A percentile compares a stretch with the other conserved stretches of the same genome.
Evolutionary conservation across 1,284 basidiomycete genomes (phyloP).

Genomic region (Ceratobasidium sp.): DNA sequence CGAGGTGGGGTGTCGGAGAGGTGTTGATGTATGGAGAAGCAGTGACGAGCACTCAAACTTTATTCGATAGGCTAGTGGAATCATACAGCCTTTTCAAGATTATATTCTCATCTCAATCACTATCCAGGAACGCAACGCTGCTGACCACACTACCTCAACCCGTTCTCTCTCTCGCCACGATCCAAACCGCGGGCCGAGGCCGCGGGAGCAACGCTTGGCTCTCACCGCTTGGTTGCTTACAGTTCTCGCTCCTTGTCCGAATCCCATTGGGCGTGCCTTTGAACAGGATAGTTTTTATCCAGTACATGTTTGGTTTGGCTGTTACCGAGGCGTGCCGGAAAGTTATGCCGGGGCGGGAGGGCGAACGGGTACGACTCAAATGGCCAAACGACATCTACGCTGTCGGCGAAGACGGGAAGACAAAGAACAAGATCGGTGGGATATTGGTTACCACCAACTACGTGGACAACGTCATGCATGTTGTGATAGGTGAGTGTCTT

Average conservation of each 20-base stretch:
- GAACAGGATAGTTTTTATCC: slow-evolving; percentile 89
- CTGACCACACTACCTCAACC: slow-evolving; percentile 81
- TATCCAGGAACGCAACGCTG: slow-evolving; percentile 79
- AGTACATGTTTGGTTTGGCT: slow-evolving; percentile 92
- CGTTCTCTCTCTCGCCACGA: slow-evolving; percentile 84
- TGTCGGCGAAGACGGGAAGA: slow-evolving; percentile 60
- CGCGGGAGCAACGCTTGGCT: slow-evolving; percentile 94
- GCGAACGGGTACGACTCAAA: slow-evolving; percentile 81
- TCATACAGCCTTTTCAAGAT: not conserved
- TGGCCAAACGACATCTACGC: slow-evolving; percentile 99
- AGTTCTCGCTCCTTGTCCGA: slow-evolving; percentile 85
- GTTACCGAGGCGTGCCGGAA: slow-evolving; percentile 86
- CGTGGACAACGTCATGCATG: slow-evolving; percentile 71
- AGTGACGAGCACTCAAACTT: slow-evolving; percentile 94
- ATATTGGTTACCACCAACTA: slow-evolving; percentile 94
- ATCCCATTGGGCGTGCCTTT: slow-evolving; percentile 57
- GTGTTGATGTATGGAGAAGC: slow-evolving; percentile 88
- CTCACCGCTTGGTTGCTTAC: slow-evolving; percentile 90
- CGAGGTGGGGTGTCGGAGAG: slow-evolving; percentile 76
- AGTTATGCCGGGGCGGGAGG: slow-evolving; percentile 67
- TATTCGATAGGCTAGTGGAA: slow-evolving; percentile 86
- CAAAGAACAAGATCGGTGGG: slow-evolving; percentile 88
- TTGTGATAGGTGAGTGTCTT: slow-evolving; percentile 79
- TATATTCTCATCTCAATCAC: not conserved
- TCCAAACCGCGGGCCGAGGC: slow-evolving; percentile 90